Evolutionary conservation across 1,284 basidiomycete genomes (phyloP), one percentile per base, ranked within the genome.

Genomic region (Psilocybe mexicana): DNA sequence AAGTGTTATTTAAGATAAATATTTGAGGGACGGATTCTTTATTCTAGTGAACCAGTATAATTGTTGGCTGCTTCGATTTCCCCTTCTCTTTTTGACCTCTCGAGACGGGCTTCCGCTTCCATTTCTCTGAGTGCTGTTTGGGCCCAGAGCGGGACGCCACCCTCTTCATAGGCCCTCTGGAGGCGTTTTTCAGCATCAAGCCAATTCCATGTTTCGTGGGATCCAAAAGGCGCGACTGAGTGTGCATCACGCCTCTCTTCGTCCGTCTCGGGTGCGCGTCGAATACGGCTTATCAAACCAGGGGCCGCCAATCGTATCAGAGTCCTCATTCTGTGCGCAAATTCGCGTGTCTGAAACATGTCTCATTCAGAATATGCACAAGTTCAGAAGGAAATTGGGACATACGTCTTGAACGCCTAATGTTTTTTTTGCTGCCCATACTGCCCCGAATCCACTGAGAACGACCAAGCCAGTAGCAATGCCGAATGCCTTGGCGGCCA

Each of bases 131-230:
- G 58, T 0, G 76, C 83, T 11, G 74, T 74, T 49, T 82, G 75
- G 12, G 73, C 71, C 84, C 86, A 87, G 1, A 76, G 72, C 0
- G 74, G 63, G 28, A 87, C 70, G 0, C 87, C 85, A 8, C 80
- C 83, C 28, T 77, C 68, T 6, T 85, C 80, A 63, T 81, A 89
- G 0, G 84, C 85, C 5, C 68, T 73, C 43, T 72, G 69, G 11
- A 89, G 67, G 14, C 85, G 74, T 43, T 76, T 65, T 62, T 86
- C 75, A 0, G 83, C 79, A 0, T 77, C 80, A 2, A 76, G 69
- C 81, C 77, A 83, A 11, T 67, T 77, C 83, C 82, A 84, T 4
- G 70, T 63, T 6, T 65, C 65, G 6, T 52, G 42, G 7, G 46
- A 40, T 26, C 33, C 53, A 3, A 52, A 60, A 6, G 63, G 57